Base-by-base conservation (phyloP, 495 filamentous ascomycete genomes). In the Hamigera avellanea region DNA sequence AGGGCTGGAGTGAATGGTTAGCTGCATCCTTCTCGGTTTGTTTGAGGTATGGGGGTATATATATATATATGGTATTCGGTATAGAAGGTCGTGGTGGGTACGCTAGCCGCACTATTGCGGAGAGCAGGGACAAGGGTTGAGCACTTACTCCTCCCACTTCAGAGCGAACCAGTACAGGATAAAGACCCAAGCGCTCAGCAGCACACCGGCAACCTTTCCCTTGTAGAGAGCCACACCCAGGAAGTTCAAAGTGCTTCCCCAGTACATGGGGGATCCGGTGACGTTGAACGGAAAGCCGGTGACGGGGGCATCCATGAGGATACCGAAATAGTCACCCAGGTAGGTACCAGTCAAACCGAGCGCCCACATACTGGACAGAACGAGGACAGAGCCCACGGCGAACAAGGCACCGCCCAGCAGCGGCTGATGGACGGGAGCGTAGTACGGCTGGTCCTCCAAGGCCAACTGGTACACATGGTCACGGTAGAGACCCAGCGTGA, bases 311-410 rank as follows among this genome's bases (percentile, higher is more conserved):
- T 95, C 87, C 91, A 96, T 93, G 44, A 98, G 68, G 53, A 98
- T 96, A 26, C 91, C 91, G 50, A 94, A 98, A 66, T 98, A 98
- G 65, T 98, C 91, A 39, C 91, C 91, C 17, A 98, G 68, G 57
- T 95, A 98, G 44, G 91, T 98, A 38, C 91, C 93, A 8, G 91
- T 96, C 42, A 98, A 69, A 30, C 91, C 91, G n/a, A 98, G 73
- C 18, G 78, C 81, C 75, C 78, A 95, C 65, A 93, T 96, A 41
- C 77, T 84, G 19, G 78, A 78, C 13, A 96, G 54, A 17, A 98
- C 91, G 13, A 98, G 75, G 36, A 83, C 59, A 50, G 94, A 95
- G 30, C 91, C 93, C 26, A 66, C 39, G 29, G 69, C 69, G 46
- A 96, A 69, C 27, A 95, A 68, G 8, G 58, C 66, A 36, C 78